A percentile compares a stretch with the other conserved stretches of the same genome.
phyloP scores from a whole-genome alignment of 257 asterid species.

The Ilex asprella region DNA sequence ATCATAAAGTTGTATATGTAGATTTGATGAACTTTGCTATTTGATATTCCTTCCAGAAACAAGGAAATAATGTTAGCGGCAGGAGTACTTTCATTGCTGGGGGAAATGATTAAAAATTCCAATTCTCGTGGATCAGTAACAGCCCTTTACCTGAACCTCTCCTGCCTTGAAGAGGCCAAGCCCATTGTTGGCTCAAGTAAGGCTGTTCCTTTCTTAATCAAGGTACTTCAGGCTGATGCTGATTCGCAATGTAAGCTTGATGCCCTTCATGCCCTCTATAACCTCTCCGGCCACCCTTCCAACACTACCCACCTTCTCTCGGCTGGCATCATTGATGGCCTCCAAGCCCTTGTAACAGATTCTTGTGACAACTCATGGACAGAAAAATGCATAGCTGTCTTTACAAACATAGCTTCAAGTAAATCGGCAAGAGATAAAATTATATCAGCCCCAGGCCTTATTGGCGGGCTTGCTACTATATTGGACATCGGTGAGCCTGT shows the following conservation, averaged over 20 bases:
- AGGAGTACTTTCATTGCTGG: constrained; percentile 64
- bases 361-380: constrained; percentile 53
- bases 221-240: constrained; percentile 46
- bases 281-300: constrained; percentile 59
- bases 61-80: constrained; percentile 81
- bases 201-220: constrained; percentile 75
- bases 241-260: constrained; percentile 67
- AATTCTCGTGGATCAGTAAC: constrained; percentile 60
- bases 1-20: too few species aligned
- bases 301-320: constrained; percentile 68
- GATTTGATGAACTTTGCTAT: background rate
- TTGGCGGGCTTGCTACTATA: constrained; percentile 49
- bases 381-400: constrained; percentile 78
- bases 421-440: constrained; percentile 59
- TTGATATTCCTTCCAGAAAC: constrained; percentile 45
- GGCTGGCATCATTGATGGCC: constrained; percentile 62
- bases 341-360: constrained; percentile 46
- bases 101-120: constrained; percentile 53
- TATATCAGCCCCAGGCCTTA: constrained; percentile 40
- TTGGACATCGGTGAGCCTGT: constrained; percentile 71
- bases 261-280: constrained; percentile 84
- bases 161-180: constrained; percentile 91
- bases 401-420: constrained; percentile 64
- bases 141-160: constrained; percentile 87
- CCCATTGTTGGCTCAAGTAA: constrained; percentile 61